phyloP scores from a whole-genome alignment of 2,329 filamentous ascomycete genomes.

The Diaporthe batatas region DNA sequence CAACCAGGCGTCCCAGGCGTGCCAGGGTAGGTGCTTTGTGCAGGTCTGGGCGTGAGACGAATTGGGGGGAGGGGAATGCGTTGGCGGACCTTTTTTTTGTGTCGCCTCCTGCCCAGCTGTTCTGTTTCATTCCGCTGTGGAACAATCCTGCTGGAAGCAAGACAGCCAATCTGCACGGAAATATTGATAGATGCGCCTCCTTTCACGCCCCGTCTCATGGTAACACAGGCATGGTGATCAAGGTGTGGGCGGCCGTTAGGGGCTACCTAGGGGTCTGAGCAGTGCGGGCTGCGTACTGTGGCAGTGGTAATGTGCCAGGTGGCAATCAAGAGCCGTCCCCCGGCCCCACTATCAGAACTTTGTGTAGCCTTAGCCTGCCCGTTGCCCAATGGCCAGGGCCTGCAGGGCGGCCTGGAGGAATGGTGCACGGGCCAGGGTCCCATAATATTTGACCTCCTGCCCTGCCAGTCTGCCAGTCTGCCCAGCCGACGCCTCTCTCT shows the following conservation, averaged over 20 bases:
- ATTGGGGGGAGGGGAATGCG: neutral
- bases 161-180: neutral
- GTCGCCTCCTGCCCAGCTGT: neutral
- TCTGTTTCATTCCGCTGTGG: slow-evolving; percentile 20
- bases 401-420: slow-evolving; percentile 8
- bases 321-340: slow-evolving; percentile 19
- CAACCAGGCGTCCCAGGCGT: slow-evolving; percentile 2
- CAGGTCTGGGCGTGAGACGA: slow-evolving; percentile 16
- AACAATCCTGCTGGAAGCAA: slow-evolving; percentile 1
- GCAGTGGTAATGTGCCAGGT: slow-evolving; percentile 8
- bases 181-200: neutral
- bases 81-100: neutral
- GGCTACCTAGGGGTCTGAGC: slow-evolving; percentile 7
- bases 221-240: neutral
- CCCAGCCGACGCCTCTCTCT: neutral
- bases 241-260: neutral
- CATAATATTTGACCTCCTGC: slow-evolving; percentile 31
- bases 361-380: slow-evolving; percentile 28
- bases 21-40: neutral
- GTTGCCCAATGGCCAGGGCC: neutral
- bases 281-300: neutral
- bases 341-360: slow-evolving; percentile 28
- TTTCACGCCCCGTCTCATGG: neutral
- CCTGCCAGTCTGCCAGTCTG: slow-evolving; percentile 27
- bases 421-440: slow-evolving; percentile 25